Evolutionary conservation across 805 yeast genomes (phyloP), one percentile per base, ranked within the genome.

Genomic region (Starmerella roubikii): DNA sequence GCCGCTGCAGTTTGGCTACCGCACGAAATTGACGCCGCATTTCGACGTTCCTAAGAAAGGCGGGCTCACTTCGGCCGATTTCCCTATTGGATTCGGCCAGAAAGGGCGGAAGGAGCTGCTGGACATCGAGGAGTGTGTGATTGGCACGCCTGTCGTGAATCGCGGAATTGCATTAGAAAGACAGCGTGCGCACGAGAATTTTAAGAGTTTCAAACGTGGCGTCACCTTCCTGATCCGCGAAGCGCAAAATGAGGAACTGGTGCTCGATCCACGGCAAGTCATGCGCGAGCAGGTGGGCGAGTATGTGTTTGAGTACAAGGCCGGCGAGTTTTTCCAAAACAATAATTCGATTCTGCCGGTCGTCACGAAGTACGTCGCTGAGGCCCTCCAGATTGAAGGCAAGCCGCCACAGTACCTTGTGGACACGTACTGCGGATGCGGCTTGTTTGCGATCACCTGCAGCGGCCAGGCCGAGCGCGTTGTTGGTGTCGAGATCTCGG

Each of bases 381-480:
- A 74, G 8, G 82, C 83, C 52, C 60, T 86, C 37, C 65, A 65
- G 35, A 59, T 73, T 26, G 34, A 21, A 59, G 20, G 7, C 12
- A 4, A 7, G 16, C 50, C 57, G 4, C 74, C 76, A 23, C 71
- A 73, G 52, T 84, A 76, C 54, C 62, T 86, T 35, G 94, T 86
- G 21, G 97, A 86, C 58, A 93, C 96, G 0, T 86, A 86, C 62
- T 86, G 97, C 66, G 97, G 97, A 1, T 81, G 93, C 3, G 98
- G 98, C 0, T 64, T 91, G 31, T 91, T 91, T 60, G 80, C 93
- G 45, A 77, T 91, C 41, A 76, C 95, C 8, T 78, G 93, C 51
- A 78, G 91, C 22, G 60, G 69, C 18, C 77, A 80, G 15, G 93
- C 86, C n/a, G 78, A 78, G 32, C 69, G 71, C 51, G 94, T 84